phyloP scores from a whole-genome alignment of 129 eudicot species.

The Flaveria sonorensis region DNA sequence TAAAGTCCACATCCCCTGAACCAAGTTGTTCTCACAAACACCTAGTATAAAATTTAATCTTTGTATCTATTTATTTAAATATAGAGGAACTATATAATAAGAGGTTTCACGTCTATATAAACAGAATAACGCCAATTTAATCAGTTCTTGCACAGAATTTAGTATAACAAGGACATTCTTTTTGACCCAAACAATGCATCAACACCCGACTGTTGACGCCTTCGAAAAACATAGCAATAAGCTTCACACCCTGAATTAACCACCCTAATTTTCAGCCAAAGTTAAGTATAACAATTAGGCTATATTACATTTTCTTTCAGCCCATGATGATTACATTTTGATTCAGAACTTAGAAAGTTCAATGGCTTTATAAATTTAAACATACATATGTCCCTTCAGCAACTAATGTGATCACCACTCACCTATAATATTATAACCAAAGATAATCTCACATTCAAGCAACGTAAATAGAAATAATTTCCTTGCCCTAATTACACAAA shows the following conservation, averaged over 20 bases:
- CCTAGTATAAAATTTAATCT: background rate
- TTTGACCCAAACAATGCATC: conserved; percentile 1
- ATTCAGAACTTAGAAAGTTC: conserved; percentile 13
- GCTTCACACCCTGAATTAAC: background rate
- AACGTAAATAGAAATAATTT: conserved; percentile 2
- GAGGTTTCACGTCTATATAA: background rate
- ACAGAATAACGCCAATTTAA: background rate
- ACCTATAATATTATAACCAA: background rate
- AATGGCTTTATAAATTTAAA: background rate
- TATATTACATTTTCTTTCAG: background rate
- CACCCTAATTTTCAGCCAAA: background rate
- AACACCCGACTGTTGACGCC: conserved; percentile 19
- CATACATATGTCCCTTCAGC: background rate
- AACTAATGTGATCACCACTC: background rate
- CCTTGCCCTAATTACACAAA: background rate
- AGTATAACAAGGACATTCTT: background rate
- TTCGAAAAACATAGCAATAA: background rate
- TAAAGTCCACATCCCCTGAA: background rate
- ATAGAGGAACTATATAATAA: no score
- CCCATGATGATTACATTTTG: background rate
- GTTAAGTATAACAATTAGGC: background rate
- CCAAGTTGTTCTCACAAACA: background rate
- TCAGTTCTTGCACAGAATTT: background rate
- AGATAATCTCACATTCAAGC: background rate
- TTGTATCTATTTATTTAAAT: no score